Base-by-base conservation (phyloP, 768 basidiomycete species). In the Hygrophorus russula region DNA sequence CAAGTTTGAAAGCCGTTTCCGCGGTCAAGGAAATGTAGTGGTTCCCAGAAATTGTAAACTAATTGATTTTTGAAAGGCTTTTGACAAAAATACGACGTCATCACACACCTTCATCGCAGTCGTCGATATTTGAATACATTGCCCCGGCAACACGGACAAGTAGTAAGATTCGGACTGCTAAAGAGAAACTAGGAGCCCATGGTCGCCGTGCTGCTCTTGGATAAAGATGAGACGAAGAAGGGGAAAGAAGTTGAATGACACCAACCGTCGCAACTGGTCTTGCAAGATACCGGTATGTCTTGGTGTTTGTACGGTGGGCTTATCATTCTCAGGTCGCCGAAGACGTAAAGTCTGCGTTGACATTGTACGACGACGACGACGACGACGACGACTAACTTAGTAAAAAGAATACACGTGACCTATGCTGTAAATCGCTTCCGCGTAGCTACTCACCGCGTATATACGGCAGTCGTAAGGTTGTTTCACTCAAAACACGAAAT, bases 41-140 rank as follows among this genome's bases (percentile, higher is more conserved):
- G 96, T 57, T 98, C 96, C 90, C 90, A 98, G 62, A 96, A 99
- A 64, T 99, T 99, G 73, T 81, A 99, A 10, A 96, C 96, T 99
- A 42, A 40, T 40, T 18, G 19, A 48, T 40, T 29, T 46, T 20
- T 50, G 41, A 11, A 19, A 34, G 39, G 17, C 42, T 40, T 36
- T 39, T 15, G 32, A 7, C n/a, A 7, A 13, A 14, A 30, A 20
- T 6, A 5, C 8, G 2, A 19, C 39, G 36, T 28, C 30, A 11
- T 34, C 28, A 15, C 45, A 48, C 42, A 91, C 94, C 92, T 77
- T 99, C 96, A 56, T 99, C 96, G 49, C 96, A 98, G 57, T 98
- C 96, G 54, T 81, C 78, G 44, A 94, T 87, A 51, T 90, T 90
- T 10, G 85, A 77, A 57, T 98, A 98, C 92, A 99, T 97, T 2